Conservation (phyloP, 805 yeast species). For the Kazachstania martiniae region DNA sequence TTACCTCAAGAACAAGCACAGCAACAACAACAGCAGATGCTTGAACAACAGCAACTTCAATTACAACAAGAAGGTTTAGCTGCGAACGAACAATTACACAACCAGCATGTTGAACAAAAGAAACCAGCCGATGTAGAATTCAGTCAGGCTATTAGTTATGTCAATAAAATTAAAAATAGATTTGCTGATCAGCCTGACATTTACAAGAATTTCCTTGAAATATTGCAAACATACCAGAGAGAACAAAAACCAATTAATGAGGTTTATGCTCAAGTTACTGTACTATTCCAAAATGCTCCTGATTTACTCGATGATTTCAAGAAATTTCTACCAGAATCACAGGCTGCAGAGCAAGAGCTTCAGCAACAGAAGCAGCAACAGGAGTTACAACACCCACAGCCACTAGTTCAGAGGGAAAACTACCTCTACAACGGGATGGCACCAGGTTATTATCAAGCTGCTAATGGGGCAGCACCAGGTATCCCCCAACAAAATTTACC, state of each 20-base stretch:
- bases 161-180: conserved; percentile 89
- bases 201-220: conserved; percentile 88
- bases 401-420: conserved; percentile 6
- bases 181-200: conserved; percentile 92
- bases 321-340: conserved; percentile 78
- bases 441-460: conserved; percentile 2
- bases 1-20: not conserved
- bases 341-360: conserved; percentile 19
- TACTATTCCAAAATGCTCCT: conserved; percentile 83
- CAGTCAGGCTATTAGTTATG: conserved; percentile 93
- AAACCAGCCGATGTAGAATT: conserved; percentile 72
- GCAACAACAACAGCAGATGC: not conserved
- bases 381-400: conserved; percentile 7
- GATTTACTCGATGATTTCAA: conserved; percentile 91
- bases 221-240: conserved; percentile 90
- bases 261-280: conserved; percentile 87
- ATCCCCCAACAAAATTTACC: conserved; percentile 21
- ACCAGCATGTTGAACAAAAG: too few relatives aligned
- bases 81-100: conserved; percentile 3
- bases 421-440: conserved; percentile 3
- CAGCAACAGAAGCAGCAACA: conserved; percentile 16
- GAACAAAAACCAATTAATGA: conserved; percentile 93
- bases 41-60: not conserved
- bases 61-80: conserved; percentile 1
- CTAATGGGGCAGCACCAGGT: not conserved